phyloP scores from a whole-genome alignment of 345 rosid species.

The Hibiscus syriacus region DNA sequence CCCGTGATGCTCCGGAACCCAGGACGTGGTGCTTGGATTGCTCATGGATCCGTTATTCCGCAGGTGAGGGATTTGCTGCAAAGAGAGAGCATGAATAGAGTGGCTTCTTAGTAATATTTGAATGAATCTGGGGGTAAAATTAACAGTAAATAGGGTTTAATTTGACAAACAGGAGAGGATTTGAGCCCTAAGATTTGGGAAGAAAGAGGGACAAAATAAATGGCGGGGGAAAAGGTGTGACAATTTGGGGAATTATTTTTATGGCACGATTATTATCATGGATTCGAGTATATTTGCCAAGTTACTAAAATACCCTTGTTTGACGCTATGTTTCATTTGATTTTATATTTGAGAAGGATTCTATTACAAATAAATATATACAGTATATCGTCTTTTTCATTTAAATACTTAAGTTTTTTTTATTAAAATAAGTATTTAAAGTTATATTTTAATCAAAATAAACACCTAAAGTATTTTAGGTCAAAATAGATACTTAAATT shows the following conservation, averaged over 20 bases:
- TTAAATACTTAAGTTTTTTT: too few relatives aligned
- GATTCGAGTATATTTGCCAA: too few relatives aligned
- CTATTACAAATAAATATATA: too few relatives aligned
- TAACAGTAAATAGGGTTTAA: conserved; percentile 20
- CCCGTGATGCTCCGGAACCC: conserved; percentile 20
- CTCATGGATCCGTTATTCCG: conserved; percentile 41
- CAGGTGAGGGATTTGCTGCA: conserved; percentile 9
- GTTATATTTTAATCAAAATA: too few relatives aligned
- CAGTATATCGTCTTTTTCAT: too few relatives aligned
- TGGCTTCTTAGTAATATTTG: conserved; percentile 12
- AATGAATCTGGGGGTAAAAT: conserved; percentile 10
- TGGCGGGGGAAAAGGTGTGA: conserved; percentile 74
- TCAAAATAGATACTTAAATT: too few relatives aligned
- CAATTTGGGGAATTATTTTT: conserved; percentile 6
- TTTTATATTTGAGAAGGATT: too few relatives aligned
- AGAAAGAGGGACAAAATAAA: conserved; percentile 18
- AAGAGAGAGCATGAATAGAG: conserved; percentile 30
- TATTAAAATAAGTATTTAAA: too few relatives aligned
- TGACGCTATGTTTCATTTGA: too few relatives aligned
- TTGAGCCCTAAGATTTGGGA: conserved; percentile 39
- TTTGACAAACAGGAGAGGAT: conserved; percentile 3
- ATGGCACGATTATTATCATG: not conserved
- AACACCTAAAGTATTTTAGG: too few relatives aligned
- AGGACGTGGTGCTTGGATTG: conserved; percentile 22
- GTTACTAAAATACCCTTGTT: too few relatives aligned